Base-by-base conservation (phyloP, 2,329 filamentous ascomycete genomes). In the Apiospora phragmitis region DNA sequence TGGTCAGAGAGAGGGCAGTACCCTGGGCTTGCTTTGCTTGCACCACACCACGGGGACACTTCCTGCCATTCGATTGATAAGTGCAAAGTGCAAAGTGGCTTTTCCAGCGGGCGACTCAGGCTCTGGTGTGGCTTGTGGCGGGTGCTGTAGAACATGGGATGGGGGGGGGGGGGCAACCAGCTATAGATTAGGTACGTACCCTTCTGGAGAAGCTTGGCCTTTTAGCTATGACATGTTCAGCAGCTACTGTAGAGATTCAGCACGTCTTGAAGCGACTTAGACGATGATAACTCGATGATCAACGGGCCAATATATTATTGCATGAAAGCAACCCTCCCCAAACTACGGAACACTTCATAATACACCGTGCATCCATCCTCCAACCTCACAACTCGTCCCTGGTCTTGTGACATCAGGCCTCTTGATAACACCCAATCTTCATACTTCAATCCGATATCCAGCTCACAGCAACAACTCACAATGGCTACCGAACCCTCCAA, bases 401-500 rank as follows among this genome's bases (percentile, higher is more conserved):
- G 55, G 55, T 38, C 55, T 62, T 18, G 55, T 62, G 55, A 38
- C 51, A 59, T 35, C 16, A 35, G 1, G 1, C 7, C 29, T 29
- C 11, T 32, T 4, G 16, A 21, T 21, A 59, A 59, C 18, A 14
- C 18, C 24, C 55, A n/a, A 38, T 18, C 32, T n/a, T 62, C 55
- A 14, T 62, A n/a, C 32, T 11, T 21, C 29, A 35, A 62, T 21
- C 29, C 4, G n/a, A 29, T 29, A n/a, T 5, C 65, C 14, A 42
- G 18, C n/a, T 32, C 38, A 29, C 65, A 43, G 29, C 26, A 32
- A 38, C 35, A 35, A 24, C 9, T 9, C 67, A 51, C 47, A 6
- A 83, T 83, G 82, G 74, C 80, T 35, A 70, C 75, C 18, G 76
- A 77, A 42, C 76, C 80, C 9, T 68, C 80, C 32, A 81, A 78